Evolutionary conservation across 2,329 filamentous ascomycete genomes (phyloP), one percentile per base, ranked within the genome.

Genomic region (Fusarium aywerte): DNA sequence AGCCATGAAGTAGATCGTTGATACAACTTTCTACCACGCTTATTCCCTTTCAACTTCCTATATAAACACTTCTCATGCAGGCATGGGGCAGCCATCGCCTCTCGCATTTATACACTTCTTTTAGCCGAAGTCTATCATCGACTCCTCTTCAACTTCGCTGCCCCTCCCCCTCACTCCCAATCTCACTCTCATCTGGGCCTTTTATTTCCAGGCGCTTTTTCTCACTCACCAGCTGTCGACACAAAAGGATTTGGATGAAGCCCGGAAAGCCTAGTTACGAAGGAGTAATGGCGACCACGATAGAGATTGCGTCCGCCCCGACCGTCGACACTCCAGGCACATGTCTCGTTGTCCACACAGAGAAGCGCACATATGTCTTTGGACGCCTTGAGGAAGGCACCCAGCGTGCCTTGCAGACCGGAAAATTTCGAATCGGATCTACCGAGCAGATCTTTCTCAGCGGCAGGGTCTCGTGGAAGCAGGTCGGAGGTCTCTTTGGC

Each of bases 261-360:
- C 5, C 25, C 20, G 5, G 7, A 7, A 29, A 25, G 10, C n/a
- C 12, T 18, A 10, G 15, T 15, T 15, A 27, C 16, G 16, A 43
- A 12, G 9, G 13, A 11, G 56, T 68, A 65, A 97, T 97, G 94
- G 85, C 89, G 71, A 90, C 85, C 75, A 88, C 83, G 72, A 83
- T 94, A 57, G 90, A 96, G 77, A 80, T 98, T 72, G 78, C 95
- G 64, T 91, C 90, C 18, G 91, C 91, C 60, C 95, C 95, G 15
- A 96, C 95, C 69, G 90, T 90, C 60, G 96, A 99, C 79, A 97
- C 93, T 20, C 87, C 90, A 1, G 95, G 95, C 53, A 92, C 92
- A 3, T 86, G 87, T 48, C 77, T 98, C 31, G 76, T 93, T 35
- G 82, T 99, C 8, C 89, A 95, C 75, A 94, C 93, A 74, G 92